A percentile compares a stretch with the other conserved stretches of the same genome.
phyloP scores from a whole-genome alignment of 1,284 basidiomycete genomes.

The Ustilago nuda region DNA sequence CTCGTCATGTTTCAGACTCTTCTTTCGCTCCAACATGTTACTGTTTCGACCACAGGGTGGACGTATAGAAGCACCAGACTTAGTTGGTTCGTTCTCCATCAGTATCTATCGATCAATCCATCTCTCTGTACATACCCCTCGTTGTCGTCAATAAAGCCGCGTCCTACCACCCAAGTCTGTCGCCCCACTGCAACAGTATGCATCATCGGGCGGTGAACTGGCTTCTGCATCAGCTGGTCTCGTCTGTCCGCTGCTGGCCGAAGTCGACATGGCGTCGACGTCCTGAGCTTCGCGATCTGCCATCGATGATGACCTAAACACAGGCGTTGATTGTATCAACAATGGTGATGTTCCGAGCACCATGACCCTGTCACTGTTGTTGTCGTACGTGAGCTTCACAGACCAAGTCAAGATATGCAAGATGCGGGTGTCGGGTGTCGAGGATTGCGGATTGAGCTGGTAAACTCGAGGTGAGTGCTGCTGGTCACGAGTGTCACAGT shows the following conservation, averaged over 20 bases:
- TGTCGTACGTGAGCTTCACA: background rate
- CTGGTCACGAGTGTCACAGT: background rate
- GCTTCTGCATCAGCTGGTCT: background rate
- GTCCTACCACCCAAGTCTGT: too few relatives aligned
- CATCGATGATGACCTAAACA: conserved; percentile 1
- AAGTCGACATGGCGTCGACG: background rate
- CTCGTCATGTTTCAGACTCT: too few relatives aligned
- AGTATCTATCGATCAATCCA: too few relatives aligned
- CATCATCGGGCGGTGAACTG: background rate
- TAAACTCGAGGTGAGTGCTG: background rate
- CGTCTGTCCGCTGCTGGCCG: conserved; percentile 5
- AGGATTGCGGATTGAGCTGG: background rate
- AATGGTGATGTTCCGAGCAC: background rate
- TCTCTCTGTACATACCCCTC: too few relatives aligned
- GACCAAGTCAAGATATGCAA: background rate
- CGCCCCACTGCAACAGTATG: too few relatives aligned
- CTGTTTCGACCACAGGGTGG: too few relatives aligned
- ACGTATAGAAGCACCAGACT: too few relatives aligned
- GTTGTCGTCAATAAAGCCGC: too few relatives aligned
- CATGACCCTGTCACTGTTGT: background rate
- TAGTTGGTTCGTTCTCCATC: too few relatives aligned
- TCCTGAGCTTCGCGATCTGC: conserved; percentile 9
- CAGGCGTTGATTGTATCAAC: background rate
- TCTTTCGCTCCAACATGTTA: too few relatives aligned
- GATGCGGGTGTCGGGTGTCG: background rate